Percentiles rank a stretch among this genome's conserved stretches.
Evolutionary conservation across 768 basidiomycete genomes (phyloP).

Genomic region (Ramaria rubella): DNA sequence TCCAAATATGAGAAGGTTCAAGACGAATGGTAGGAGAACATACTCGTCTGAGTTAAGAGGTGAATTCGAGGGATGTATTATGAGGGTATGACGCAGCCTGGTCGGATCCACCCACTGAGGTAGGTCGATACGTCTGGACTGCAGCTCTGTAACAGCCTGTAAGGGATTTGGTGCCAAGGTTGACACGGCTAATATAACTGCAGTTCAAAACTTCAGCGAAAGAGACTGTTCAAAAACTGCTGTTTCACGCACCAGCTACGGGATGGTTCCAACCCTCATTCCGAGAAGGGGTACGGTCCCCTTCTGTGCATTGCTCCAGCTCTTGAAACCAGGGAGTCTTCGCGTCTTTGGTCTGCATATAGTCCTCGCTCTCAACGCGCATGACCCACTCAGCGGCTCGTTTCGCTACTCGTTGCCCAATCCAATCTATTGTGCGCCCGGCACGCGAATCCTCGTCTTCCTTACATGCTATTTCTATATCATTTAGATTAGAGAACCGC

Average conservation of each 20-base stretch:
- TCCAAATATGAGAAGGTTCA: neutral
- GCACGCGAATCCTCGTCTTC: slow-evolving; percentile 80
- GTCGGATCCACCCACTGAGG: slow-evolving; percentile 78
- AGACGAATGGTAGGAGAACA: slow-evolving; percentile 27
- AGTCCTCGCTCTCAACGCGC: slow-evolving; percentile 47
- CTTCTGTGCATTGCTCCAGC: slow-evolving; percentile 66
- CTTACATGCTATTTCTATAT: slow-evolving; percentile 65
- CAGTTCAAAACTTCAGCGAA: neutral
- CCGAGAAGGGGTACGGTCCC: slow-evolving; percentile 65
- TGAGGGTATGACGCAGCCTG: slow-evolving; percentile 65
- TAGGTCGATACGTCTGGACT: slow-evolving; percentile 57
- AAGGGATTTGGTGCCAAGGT: slow-evolving; percentile 77
- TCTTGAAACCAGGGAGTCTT: slow-evolving; percentile 88
- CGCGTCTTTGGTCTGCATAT: slow-evolving; percentile 22
- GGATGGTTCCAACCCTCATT: slow-evolving; percentile 86
- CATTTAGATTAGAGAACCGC: slow-evolving; percentile 68
- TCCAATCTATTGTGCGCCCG: slow-evolving; percentile 80
- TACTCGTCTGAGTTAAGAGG: slow-evolving; percentile 75
- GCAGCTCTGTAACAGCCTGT: slow-evolving; percentile 70
- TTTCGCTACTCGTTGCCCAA: slow-evolving; percentile 60
- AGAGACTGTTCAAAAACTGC: slow-evolving; percentile 8
- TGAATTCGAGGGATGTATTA: slow-evolving; percentile 67
- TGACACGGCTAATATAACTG: slow-evolving; percentile 78
- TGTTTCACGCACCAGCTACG: slow-evolving; percentile 53
- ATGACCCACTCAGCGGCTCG: slow-evolving; percentile 67